Percentiles rank a stretch among this genome's conserved stretches.
These are phyloP conservation scores for Trichoderma oligosporum DNA, from an alignment of 2,329 filamentous ascomycete genomes.

Conservation along the genomic window DNA sequence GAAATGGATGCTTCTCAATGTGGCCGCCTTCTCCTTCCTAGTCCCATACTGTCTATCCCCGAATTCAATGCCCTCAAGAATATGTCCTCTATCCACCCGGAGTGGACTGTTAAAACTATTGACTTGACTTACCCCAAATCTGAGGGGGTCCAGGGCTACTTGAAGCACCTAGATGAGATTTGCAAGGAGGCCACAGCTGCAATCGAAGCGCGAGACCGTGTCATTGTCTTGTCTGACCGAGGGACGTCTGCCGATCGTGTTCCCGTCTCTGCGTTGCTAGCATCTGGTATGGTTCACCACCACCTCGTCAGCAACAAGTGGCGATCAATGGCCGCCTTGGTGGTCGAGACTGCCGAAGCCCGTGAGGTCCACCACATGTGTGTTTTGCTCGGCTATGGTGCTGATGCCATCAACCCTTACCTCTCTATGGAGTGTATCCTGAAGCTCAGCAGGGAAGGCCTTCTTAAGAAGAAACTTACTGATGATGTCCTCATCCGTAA, in stretches of 20 bases:
- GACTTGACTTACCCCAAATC: slow-evolving; percentile 91
- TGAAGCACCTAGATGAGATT: slow-evolving; percentile 82
- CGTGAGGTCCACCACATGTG: slow-evolving; percentile 99
- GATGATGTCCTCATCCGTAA: slow-evolving; percentile 84
- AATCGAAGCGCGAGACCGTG: slow-evolving; percentile 76
- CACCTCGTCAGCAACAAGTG: slow-evolving; percentile 94
- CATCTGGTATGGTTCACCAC: slow-evolving; percentile 91
- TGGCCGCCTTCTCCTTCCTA: slow-evolving; percentile 77
- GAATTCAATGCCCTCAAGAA: slow-evolving; percentile 87
- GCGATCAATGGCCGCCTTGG: slow-evolving; percentile 80
- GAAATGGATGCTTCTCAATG: slow-evolving; percentile 93
- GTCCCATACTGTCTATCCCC: slow-evolving; percentile 81
- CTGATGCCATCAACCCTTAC: slow-evolving; percentile 91
- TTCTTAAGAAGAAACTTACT: slow-evolving; percentile 84
- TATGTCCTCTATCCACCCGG: slow-evolving; percentile 65
- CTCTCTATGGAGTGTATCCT: slow-evolving; percentile 94
- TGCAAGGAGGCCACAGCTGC: slow-evolving; percentile 80
- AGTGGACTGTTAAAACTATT: slow-evolving; percentile 86
- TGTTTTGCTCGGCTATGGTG: slow-evolving; percentile 93
- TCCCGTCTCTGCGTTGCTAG: slow-evolving; percentile 78
- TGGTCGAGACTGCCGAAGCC: slow-evolving; percentile 90
- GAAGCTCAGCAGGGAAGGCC: slow-evolving; percentile 89
- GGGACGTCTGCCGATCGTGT: slow-evolving; percentile 79
- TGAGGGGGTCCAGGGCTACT: slow-evolving; percentile 77
- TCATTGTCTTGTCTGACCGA: slow-evolving; percentile 86